phyloP scores from a whole-genome alignment of 352 stramenopile species.

The Globisporangium camurandrum region DNA sequence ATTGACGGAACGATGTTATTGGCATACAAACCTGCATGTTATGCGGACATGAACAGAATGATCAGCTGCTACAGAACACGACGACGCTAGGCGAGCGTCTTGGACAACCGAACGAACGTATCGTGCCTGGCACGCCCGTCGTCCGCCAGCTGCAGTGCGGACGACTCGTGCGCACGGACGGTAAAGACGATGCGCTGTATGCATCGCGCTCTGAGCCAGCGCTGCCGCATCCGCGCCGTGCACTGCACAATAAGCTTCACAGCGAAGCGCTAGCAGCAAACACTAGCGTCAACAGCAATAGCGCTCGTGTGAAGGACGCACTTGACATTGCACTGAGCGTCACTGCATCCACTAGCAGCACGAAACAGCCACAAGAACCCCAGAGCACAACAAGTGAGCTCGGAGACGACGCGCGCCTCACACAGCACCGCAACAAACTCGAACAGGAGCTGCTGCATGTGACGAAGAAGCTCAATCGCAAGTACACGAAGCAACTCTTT shows the following conservation, averaged over 20 bases:
- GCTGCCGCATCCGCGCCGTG: slow-evolving; percentile 12
- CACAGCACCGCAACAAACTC: slow-evolving; percentile 26
- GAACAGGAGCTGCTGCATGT: slow-evolving; percentile 45
- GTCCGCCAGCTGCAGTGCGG: slow-evolving; percentile 34
- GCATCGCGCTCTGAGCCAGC: slow-evolving; percentile 20
- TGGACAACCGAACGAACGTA: slow-evolving; percentile 18
- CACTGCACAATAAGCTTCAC: slow-evolving; percentile 9
- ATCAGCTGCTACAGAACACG: slow-evolving; percentile 18
- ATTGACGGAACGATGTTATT: background rate
- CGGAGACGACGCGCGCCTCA: slow-evolving; percentile 11
- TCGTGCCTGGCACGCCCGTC: slow-evolving; percentile 29
- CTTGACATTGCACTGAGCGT: slow-evolving; percentile 8
- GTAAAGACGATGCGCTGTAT: slow-evolving; percentile 13
- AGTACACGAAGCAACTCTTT: slow-evolving; percentile 54
- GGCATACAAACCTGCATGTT: background rate
- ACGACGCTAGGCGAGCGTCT: slow-evolving; percentile 31
- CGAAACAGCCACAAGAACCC: background rate
- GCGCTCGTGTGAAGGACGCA: slow-evolving; percentile 7
- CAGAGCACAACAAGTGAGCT: background rate
- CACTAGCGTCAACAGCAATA: slow-evolving; percentile 10
- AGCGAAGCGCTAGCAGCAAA: slow-evolving; percentile 14
- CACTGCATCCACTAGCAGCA: slow-evolving; percentile 2
- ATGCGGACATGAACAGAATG: background rate
- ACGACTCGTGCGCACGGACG: slow-evolving; percentile 23
- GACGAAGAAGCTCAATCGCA: slow-evolving; percentile 64